Evolutionary conservation across 495 filamentous ascomycete genomes (phyloP), one percentile per base, ranked within the genome.

Genomic region (Hyaloscypha hepaticicola): DNA sequence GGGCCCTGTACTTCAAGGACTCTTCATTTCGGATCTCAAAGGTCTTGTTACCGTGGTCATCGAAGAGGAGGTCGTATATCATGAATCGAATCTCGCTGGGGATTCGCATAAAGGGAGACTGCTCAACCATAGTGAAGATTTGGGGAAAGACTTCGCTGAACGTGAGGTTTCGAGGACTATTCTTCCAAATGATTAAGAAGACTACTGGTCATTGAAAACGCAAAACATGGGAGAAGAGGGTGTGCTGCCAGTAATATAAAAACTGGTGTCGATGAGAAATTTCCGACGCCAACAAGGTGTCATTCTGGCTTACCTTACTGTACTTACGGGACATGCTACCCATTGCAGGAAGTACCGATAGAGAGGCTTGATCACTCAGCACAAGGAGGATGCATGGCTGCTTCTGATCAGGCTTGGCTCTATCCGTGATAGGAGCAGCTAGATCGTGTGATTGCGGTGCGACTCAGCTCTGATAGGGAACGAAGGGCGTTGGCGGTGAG

Each of bases 41-140:
- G 16, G 67, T 70, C 45, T 61, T 68, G 26, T 66, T 33, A 11
- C 55, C 60, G 5, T 65, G 68, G 27, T 69, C 66, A 21, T 69
- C 29, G 50, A 71, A 45, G 67, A 83, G 79, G 60, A 84, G 80
- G 19, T 72, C 69, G 72, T 82, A 86, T 41, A 86, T 86, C 59
- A 83, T 77, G 27, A 82, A 71, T 16, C 85, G 80, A 60, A 87
- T 77, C 71, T 87, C 85, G 8, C 77, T 70, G 1, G 85, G 85
- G 0, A 84, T 58, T 72, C 49, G 67, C 70, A 31, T 61, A 55
- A 51, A 79, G 62, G 29, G 41, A 5, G 63, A 49, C 31, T 22
- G n/a, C 8, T 60, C 45, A 9, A n/a, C 48, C 14, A 45, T 31
- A 57, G 55, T 66, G 25, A 11, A 26, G 8, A 33, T 7, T 25